A percentile compares a stretch with the other conserved stretches of the same genome.
These are phyloP conservation scores for Blepharisma stoltei DNA, from an alignment of 73 alveolate species.

Conservation along the genomic window DNA sequence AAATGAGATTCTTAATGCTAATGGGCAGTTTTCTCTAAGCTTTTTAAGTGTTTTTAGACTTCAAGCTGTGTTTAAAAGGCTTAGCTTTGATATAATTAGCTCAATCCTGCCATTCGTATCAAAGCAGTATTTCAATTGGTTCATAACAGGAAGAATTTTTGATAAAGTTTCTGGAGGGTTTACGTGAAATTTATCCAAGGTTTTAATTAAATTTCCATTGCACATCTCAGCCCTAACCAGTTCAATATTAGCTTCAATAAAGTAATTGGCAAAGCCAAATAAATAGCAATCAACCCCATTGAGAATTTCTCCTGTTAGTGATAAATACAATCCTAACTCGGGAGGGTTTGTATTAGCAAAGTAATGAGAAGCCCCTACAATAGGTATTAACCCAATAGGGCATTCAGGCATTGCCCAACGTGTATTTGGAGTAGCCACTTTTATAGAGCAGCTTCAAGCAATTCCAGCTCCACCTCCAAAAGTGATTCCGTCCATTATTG, in stretches of 20 bases:
- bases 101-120: too few species aligned
- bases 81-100: too few species aligned
- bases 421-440: constrained; percentile 29
- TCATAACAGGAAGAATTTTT: too few species aligned
- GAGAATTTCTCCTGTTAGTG: constrained; percentile 35
- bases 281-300: constrained; percentile 27
- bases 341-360: not conserved
- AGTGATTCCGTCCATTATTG: constrained; percentile 19
- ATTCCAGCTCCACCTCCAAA: constrained; percentile 48
- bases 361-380: constrained; percentile 42
- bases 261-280: not conserved
- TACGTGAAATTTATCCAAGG: too few species aligned
- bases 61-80: not conserved
- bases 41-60: constrained; percentile 32
- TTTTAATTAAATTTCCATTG: too few species aligned
- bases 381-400: constrained; percentile 40
- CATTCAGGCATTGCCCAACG: constrained; percentile 42
- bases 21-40: constrained; percentile 46
- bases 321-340: constrained; percentile 37
- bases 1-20: constrained; percentile 61
- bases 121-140: too few species aligned
- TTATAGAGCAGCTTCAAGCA: not conserved
- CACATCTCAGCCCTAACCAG: not conserved
- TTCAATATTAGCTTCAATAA: not conserved
- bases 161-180: too few species aligned